Base-by-base conservation (phyloP, 2,329 filamentous ascomycete species). In the Teratosphaeria gauchensis region DNA sequence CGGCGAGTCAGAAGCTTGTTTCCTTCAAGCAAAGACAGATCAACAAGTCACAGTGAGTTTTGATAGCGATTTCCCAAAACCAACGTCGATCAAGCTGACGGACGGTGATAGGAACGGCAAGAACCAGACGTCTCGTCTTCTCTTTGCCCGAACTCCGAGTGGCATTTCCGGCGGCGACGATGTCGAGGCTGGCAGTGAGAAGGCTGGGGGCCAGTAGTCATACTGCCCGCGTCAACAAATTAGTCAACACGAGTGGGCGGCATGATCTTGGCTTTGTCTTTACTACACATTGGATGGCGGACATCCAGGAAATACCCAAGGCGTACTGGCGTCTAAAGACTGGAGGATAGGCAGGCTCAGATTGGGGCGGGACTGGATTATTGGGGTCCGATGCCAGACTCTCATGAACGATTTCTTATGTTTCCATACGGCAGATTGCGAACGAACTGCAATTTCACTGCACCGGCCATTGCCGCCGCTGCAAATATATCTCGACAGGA, bases 21-120 rank as follows among this genome's bases (percentile, higher is more conserved):
- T 86, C 87, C 48, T 84, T 92, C 74, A 88, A 89, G 75, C 89
- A 84, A 76, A 91, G 90, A 78, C 86, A 90, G 69, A 85, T 85
- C 62, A 82, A 82, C 76, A 92, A 91, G 87, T 63, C 68, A 63
- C 62, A 66, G 66, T 71, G 62, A 60, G 68, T 62, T 28, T 28
- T 28, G 24, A 28, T 28, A 28, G 24, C 24, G 24, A 28, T 28
- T 28, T 28, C 4, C 24, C 24, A 28, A 28, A 28, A 28, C 24
- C 24, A 28, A 1, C 5, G 5, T 6, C 14, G n/a, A 5, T 8
- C 4, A 51, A n/a, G 30, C 21, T 54, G 28, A 28, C 24, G 32
- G 30, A 28, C 24, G 4, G 5, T 54, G 9, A 46, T 32, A 61
- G 58, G 14, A 53, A 24, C 48, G 58, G 57, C 53, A 61, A 62